Base-by-base conservation (phyloP, 2,329 filamentous ascomycete genomes). In the Periconia sp. region DNA sequence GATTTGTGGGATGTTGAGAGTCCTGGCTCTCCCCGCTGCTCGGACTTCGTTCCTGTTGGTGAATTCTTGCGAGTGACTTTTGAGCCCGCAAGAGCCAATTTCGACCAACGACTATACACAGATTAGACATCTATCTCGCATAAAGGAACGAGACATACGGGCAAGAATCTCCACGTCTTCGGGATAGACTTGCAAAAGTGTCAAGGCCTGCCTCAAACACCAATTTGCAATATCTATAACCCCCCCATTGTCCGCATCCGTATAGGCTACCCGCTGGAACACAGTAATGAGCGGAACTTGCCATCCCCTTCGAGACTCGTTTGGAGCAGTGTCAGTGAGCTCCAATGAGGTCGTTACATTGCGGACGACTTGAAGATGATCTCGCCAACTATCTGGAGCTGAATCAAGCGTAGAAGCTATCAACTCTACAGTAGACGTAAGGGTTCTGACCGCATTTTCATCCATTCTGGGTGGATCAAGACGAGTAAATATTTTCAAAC, bases 11-110 rank as follows among this genome's bases (percentile, higher is more conserved):
- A 59, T 46, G 57, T 17, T 29, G 13, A 13, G 40, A 38, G 15
- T 30, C 41, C 43, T 61, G 54, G 50, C 63, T 63, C 37, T 56
- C 53, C 18, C 64, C 59, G 43, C 69, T 73, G 6, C 63, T 69
- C 8, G 71, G 70, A 23, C 66, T 63, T 39, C 63, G 62, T 31
- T 79, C 78, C 31, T 71, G 61, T 11, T 61, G 65, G 41, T 78
- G 73, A 44, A 81, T 79, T 40, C 70, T 72, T 22, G 75, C 69
- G 16, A 81, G 63, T 23, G 67, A 69, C 43, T 68, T 72, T 51
- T 81, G 78, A n/a, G 78, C 73, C 54, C 74, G 74, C 30, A 72
- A 68, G 1, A 80, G 67, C 78, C 79, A 82, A 31, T 74, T 73
- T 18, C 72, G 65, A 13, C 77, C 78, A 15, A 80, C 65, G 3